Evolutionary conservation across 371 early-diverging fungal species (phyloP).

Genomic region (Circinella umbellata): DNA sequence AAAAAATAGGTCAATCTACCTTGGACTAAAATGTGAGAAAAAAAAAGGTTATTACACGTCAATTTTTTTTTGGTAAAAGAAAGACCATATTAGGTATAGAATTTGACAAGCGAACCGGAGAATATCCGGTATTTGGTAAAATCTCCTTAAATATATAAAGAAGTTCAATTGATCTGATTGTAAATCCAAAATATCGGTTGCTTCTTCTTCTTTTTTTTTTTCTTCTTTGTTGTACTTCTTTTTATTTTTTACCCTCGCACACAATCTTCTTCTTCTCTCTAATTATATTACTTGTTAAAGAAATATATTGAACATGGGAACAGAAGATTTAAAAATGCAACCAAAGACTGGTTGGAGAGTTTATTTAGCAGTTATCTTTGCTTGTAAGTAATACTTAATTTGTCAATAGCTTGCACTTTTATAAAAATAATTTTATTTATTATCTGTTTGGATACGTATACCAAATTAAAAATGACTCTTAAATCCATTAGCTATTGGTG

Average conservation of each 20-base stretch:
- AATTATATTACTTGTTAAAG: neutral
- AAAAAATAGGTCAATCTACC: neutral
- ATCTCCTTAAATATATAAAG: neutral
- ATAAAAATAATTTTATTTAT: neutral
- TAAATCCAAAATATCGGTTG: neutral
- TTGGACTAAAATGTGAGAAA: too few relatives aligned
- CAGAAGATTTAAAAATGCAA: neutral
- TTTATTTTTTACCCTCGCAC: neutral
- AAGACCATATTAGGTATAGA: constrained; percentile 4
- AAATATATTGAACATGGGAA: neutral
- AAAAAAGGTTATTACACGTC: too few relatives aligned
- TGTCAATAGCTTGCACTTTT: neutral
- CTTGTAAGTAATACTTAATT: constrained; percentile 14
- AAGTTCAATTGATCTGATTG: neutral
- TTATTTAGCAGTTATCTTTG: constrained; percentile 13
- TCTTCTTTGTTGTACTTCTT: neutral
- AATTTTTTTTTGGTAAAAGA: constrained; percentile 6
- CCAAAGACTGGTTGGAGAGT: constrained; percentile 20
- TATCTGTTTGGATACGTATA: neutral
- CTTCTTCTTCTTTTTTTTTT: constrained; percentile 2
- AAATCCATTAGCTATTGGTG: constrained; percentile 24
- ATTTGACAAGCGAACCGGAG: neutral
- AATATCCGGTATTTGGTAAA: neutral
- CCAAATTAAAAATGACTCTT: neutral
- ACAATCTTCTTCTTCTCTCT: neutral